These are phyloP conservation scores for Xylaria curta DNA, from an alignment of 495 filamentous ascomycete species.

Conservation along the genomic window DNA sequence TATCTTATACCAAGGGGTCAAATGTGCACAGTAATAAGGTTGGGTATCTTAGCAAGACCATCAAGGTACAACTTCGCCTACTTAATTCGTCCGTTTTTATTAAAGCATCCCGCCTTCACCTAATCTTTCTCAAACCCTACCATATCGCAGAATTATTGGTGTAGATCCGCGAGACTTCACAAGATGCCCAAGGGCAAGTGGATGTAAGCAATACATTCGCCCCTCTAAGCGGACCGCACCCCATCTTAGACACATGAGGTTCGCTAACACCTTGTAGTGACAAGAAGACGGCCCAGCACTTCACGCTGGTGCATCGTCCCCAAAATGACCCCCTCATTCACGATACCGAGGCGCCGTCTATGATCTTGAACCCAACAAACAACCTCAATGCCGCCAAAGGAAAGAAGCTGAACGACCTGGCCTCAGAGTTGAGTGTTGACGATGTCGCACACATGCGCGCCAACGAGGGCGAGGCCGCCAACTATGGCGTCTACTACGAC, in stretches of 20 bases:
- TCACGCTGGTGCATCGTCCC: conserved; percentile 90
- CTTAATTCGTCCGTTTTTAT: neutral
- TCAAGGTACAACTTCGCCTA: conserved; percentile 9
- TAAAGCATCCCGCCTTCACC: neutral
- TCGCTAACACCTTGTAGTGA: conserved; percentile 61
- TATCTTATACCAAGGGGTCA: too few relatives aligned
- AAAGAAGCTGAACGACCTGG: conserved; percentile 73
- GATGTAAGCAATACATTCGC: conserved; percentile 69
- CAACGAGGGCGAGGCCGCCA: conserved; percentile 96
- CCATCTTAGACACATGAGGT: conserved; percentile 11
- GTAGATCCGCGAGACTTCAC: conserved; percentile 17
- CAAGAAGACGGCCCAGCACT: conserved; percentile 92
- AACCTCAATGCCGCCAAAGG: conserved; percentile 59
- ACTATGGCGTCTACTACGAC: conserved; percentile 84
- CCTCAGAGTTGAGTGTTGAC: conserved; percentile 72
- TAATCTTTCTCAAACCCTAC: neutral
- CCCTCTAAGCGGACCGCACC: neutral
- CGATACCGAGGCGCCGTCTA: conserved; percentile 79
- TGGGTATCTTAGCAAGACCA: too few relatives aligned
- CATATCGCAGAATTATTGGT: neutral
- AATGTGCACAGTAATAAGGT: too few relatives aligned
- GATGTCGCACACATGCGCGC: conserved; percentile 65
- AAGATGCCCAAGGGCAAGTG: conserved; percentile 86
- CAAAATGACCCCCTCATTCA: conserved; percentile 97
- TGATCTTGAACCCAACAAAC: conserved; percentile 71